A percentile compares a stretch with the other conserved stretches of the same genome.
Conservation (phyloP, 495 filamentous ascomycete species). For the Daldinia loculata region DNA sequence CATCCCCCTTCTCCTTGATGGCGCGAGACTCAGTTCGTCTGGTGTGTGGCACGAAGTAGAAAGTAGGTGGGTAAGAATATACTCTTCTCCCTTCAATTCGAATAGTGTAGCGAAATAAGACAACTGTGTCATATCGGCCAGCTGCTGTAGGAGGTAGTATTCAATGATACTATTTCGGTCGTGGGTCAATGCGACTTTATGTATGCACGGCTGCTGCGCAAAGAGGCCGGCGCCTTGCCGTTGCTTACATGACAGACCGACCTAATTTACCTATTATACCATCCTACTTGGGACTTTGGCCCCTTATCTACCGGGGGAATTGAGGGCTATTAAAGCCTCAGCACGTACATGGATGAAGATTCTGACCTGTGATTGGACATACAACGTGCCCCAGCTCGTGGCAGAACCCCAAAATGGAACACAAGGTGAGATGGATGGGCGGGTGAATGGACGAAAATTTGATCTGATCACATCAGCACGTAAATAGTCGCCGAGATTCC, state of each 20-base stretch:
- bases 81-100: slow-evolving; percentile 1
- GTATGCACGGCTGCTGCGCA: slow-evolving; percentile 31
- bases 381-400: slow-evolving; percentile 23
- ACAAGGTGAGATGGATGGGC: slow-evolving; percentile 22
- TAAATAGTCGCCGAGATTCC: slow-evolving; percentile 25
- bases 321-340: slow-evolving; percentile 14
- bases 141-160: background rate
- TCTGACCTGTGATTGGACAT: slow-evolving; percentile 24
- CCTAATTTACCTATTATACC: slow-evolving; percentile 5
- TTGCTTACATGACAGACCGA: slow-evolving; percentile 8
- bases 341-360: slow-evolving; percentile 20
- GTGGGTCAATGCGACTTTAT: slow-evolving; percentile 26
- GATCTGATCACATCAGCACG: slow-evolving; percentile 37
- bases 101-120: slow-evolving; percentile 5
- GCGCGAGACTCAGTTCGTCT: slow-evolving; percentile 12
- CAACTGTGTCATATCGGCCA: slow-evolving; percentile 30
- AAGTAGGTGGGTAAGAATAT: slow-evolving; percentile 14
- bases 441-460: slow-evolving; percentile 16
- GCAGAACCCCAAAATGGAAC: slow-evolving; percentile 25
- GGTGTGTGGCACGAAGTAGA: background rate
- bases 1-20: slow-evolving; percentile 1
- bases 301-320: slow-evolving; percentile 23
- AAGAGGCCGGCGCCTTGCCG: slow-evolving; percentile 22
- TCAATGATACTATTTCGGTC: slow-evolving; percentile 39
- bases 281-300: slow-evolving; percentile 6